These are phyloP conservation scores for Cylindrotheca closterium DNA, from an alignment of 108 stramenopile genomes.

Conservation along the genomic window DNA sequence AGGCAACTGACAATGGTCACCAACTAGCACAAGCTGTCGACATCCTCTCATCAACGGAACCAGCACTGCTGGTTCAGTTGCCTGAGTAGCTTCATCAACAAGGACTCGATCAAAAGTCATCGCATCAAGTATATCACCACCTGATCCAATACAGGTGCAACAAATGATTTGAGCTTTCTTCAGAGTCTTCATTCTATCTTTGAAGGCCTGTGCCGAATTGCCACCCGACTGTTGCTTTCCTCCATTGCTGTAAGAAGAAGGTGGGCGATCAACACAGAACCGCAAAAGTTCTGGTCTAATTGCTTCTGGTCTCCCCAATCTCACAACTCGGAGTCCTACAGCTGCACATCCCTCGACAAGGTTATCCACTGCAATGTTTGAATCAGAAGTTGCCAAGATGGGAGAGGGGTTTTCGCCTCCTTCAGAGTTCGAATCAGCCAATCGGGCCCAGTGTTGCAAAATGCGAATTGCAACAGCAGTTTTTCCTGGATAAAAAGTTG, in stretches of 20 bases:
- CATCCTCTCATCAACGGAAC: constrained; percentile 91
- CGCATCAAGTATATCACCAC: constrained; percentile 82
- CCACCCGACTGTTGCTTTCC: constrained; percentile 10
- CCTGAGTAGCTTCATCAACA: constrained; percentile 94
- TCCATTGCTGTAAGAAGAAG: constrained; percentile 46
- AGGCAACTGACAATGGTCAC: constrained; percentile 96
- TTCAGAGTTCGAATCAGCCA: constrained; percentile 45
- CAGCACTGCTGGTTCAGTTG: constrained; percentile 89
- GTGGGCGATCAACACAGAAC: constrained; percentile 84
- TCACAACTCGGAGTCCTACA: constrained; percentile 85
- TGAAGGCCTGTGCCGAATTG: constrained; percentile 52
- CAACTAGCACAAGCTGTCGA: constrained; percentile 92
- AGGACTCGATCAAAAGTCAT: constrained; percentile 89
- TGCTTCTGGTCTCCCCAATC: constrained; percentile 91
- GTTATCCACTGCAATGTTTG: constrained; percentile 98
- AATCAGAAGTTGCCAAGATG: constrained; percentile 89
- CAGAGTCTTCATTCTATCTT: constrained; percentile 81
- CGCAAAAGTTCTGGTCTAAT: constrained; percentile 89
- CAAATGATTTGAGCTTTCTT: constrained; percentile 91
- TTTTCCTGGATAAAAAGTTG: constrained; percentile 48
- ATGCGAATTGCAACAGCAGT: constrained; percentile 91
- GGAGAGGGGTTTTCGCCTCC: constrained; percentile 68
- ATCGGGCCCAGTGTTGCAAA: constrained; percentile 85
- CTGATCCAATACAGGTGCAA: constrained; percentile 94
- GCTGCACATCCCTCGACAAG: constrained; percentile 93